Base-by-base conservation (phyloP, 495 filamentous ascomycete genomes). In the Annulohypoxylon bovei region DNA sequence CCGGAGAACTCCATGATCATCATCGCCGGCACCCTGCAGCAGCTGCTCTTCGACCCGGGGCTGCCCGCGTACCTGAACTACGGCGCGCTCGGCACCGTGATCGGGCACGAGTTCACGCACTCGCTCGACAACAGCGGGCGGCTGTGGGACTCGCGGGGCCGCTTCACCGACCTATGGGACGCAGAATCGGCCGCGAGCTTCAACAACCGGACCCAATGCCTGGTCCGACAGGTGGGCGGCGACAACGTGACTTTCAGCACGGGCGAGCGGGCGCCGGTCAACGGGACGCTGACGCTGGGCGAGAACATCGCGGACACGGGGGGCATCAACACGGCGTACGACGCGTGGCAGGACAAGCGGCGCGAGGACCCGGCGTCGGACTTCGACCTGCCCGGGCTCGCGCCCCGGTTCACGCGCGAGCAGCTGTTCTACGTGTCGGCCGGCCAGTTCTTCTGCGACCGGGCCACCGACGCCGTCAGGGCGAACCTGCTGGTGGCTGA, bases 231-330 rank as follows among this genome's bases (percentile, higher is more conserved):
- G 73, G 91, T 89, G 70, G 79, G 78, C n/a, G 77, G 88, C 0
- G 88, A 84, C 71, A 86, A 83, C 6, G 81, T 90, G 4, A 79
- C 81, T 5, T 9, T 65, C 9, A 81, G 84, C 22, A 82, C 78
- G 27, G 70, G 64, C 16, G 79, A 86, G 61, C 78, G 81, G 30
- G 77, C 88, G 4, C 86, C 89, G 65, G 86, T 91, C 42, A 88
- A 90, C 67, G 89, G 89, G 14, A 82, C 78, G 16, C 78, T 87
- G 27, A 90, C 89, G 0, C 80, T 91, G 4, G 86, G 88, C 11
- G 89, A 91, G 77, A 90, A 91, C 65, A 89, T 91, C 58, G 89
- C 89, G 2, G 89, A 91, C 76, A 86, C 88, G 4, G 89, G 89
- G 25, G 89, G 89, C 9, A 65, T 91, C 27, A 79, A 82, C 55